These are phyloP conservation scores for Naganishia liquefaciens DNA, from an alignment of 1,284 basidiomycete genomes.

Conservation along the genomic window DNA sequence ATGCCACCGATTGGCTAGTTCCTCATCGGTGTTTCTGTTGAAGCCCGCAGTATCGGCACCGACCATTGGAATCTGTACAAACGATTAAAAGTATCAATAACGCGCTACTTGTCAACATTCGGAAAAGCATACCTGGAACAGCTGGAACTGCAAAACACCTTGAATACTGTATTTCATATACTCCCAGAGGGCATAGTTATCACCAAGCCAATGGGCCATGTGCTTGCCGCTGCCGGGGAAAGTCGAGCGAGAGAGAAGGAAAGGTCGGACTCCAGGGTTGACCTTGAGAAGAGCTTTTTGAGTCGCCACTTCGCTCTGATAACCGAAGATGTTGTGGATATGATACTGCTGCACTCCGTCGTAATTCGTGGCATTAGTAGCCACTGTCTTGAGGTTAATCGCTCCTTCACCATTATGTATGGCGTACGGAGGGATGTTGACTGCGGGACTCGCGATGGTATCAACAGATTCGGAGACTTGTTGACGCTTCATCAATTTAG, in stretches of 20 bases:
- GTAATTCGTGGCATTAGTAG: conserved; percentile 22
- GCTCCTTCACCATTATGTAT: conserved; percentile 61
- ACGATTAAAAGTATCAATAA: background rate
- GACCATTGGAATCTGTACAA: conserved; percentile 60
- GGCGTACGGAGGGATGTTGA: conserved; percentile 41
- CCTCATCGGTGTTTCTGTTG: conserved; percentile 71
- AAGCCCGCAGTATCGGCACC: conserved; percentile 67
- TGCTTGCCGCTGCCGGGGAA: conserved; percentile 66
- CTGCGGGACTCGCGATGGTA: conserved; percentile 12
- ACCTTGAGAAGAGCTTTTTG: conserved; percentile 61
- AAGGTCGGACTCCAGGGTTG: conserved; percentile 63
- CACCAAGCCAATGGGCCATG: conserved; percentile 58
- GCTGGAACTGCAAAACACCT: conserved; percentile 71
- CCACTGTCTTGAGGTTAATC: conserved; percentile 29
- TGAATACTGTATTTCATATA: conserved; percentile 63
- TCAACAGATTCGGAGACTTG: conserved; percentile 7
- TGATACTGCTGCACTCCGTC: conserved; percentile 31
- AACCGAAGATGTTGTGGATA: conserved; percentile 64
- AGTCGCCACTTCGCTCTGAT: conserved; percentile 66
- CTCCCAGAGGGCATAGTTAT: conserved; percentile 65
- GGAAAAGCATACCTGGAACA: conserved; percentile 73
- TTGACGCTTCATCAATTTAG: conserved; percentile 25
- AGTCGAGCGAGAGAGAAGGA: conserved; percentile 65
- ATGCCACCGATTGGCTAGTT: conserved; percentile 80
- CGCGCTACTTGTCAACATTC: conserved; percentile 53